Evolutionary conservation across 176 grass and related monocot species (phyloP), one percentile per base, ranked within the genome.

Genomic region (Poa pratensis): DNA sequence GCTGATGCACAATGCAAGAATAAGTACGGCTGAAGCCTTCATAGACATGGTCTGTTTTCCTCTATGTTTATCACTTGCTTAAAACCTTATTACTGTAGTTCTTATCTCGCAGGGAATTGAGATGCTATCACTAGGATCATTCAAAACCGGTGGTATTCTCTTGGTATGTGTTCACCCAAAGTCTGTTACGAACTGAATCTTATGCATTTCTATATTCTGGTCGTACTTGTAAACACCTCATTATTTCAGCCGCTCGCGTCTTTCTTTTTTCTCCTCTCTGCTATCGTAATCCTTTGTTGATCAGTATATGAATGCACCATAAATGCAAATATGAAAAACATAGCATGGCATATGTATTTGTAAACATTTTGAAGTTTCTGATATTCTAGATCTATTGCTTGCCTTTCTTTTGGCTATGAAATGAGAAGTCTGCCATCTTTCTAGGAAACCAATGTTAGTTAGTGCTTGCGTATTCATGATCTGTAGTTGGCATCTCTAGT

Each of bases 71-170:
- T 82, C 73, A 69, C 15, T 76, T 71, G 24, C 26, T 32, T 6
- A 58, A 17, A 79, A 42, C 15, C 67, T 65, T 74, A 46, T 42
- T 65, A 18, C 35, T 51, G 62, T 28, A 32, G 22, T 53, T 75
- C 85, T 9, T 70, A 16, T 82, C 83, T 88, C 73, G 24, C 83
- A 99, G 91, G 97, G 97, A 57, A 96, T 99, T 69, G 94, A 99
- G 65, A 99, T 99, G 94, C 84, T 99, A 18, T 99, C 97, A 17
- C 81, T 99, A 80, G 97, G 97, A 66, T 99, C 97, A 68, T 99
- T 99, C 73, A 96, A 94, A 89, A 99, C 97, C 37, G 97, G 97
- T 86, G 97, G 88, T 15, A 99, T 99, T 92, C 94, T 99, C 59
- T 89, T 99, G 91, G 97, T 99, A 86, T 67, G 92, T 14, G n/a